phyloP scores from a whole-genome alignment of 352 stramenopile genomes.

The Pythium myriotylum region DNA sequence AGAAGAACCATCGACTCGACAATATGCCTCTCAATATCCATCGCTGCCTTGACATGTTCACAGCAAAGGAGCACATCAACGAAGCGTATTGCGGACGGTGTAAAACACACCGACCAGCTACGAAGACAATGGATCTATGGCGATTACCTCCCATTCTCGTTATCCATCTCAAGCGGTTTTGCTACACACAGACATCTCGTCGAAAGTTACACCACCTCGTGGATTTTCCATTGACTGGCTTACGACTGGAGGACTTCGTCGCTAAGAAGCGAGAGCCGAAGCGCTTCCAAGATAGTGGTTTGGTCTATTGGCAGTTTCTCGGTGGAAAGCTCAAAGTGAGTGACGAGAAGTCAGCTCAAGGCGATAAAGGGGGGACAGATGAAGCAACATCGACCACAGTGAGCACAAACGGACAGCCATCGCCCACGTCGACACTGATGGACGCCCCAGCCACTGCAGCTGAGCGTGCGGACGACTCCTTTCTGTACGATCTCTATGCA shows the following conservation, averaged over 20 bases:
- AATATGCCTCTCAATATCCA: constrained; percentile 81
- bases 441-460: constrained; percentile 64
- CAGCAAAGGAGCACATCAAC: constrained; percentile 73
- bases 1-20: constrained; percentile 67
- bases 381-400: neutral
- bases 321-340: constrained; percentile 60
- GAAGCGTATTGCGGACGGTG: constrained; percentile 84
- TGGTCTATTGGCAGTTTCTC: constrained; percentile 77
- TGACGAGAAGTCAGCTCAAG: constrained; percentile 1
- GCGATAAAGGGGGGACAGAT: neutral
- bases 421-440: constrained; percentile 36
- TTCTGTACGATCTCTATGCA: constrained; percentile 96
- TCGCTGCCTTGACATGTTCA: constrained; percentile 89
- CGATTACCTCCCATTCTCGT: constrained; percentile 96
- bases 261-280: constrained; percentile 55
- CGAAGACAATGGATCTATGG: constrained; percentile 98
- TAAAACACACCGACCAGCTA: constrained; percentile 91
- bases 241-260: constrained; percentile 88
- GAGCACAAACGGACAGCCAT: neutral
- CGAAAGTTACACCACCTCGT: constrained; percentile 97
- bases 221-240: constrained; percentile 93
- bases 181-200: constrained; percentile 92
- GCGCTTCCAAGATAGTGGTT: constrained; percentile 46
- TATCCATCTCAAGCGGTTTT: constrained; percentile 99
- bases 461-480: constrained; percentile 50